phyloP scores from a whole-genome alignment of 2,329 filamentous ascomycete genomes.

The Sclerotinia sclerotiorum region DNA sequence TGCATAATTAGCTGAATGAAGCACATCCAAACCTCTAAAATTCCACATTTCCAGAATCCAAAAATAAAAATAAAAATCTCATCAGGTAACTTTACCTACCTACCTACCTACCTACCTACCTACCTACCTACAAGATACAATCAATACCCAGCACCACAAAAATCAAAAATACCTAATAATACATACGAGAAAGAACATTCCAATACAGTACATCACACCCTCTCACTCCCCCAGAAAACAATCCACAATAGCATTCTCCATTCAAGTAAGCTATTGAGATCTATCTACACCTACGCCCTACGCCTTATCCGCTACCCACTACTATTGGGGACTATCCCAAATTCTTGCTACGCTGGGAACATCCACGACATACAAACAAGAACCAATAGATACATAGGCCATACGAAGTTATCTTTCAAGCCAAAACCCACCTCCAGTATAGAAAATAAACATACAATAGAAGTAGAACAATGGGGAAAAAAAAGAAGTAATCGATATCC shows the following conservation, averaged over 20 bases:
- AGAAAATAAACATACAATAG: slow-evolving; percentile 2
- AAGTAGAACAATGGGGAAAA: background rate
- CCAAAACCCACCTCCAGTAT: background rate
- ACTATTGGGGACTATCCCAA: background rate
- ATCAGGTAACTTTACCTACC: too few species aligned
- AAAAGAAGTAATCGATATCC: background rate
- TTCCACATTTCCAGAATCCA: too few species aligned
- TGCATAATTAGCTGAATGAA: too few species aligned
- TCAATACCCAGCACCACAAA: background rate
- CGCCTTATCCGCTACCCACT: background rate
- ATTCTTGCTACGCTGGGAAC: background rate
- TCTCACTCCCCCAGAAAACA: background rate
- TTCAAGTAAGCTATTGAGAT: slow-evolving; percentile 3
- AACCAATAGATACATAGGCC: background rate
- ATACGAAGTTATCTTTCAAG: background rate
- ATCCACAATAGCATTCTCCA: background rate
- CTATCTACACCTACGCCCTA: background rate
- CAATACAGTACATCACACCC: background rate
- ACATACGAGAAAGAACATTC: background rate
- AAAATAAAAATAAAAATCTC: too few species aligned
- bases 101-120: too few species aligned
- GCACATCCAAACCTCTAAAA: too few species aligned
- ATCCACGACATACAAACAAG: background rate
- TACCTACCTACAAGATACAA: too few species aligned
- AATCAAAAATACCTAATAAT: background rate